phyloP scores from a whole-genome alignment of 202 grass and related monocot species.

The Setaria viridis region DNA sequence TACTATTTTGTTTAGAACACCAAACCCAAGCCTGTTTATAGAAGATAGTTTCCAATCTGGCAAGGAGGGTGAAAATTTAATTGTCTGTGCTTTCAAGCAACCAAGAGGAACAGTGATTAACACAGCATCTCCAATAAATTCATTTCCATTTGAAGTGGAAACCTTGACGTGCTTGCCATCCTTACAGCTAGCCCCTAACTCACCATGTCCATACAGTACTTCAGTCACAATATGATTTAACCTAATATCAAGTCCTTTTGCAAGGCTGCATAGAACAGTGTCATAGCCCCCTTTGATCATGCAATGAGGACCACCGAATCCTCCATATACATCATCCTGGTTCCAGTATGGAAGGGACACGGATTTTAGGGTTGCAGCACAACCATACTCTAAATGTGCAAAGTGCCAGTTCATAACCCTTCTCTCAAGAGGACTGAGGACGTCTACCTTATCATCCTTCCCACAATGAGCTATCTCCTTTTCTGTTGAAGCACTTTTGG shows the following conservation, averaged over 20 bases:
- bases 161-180: conserved; percentile 66
- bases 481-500: conserved; percentile 47
- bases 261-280: conserved; percentile 78
- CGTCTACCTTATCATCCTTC: conserved; percentile 56
- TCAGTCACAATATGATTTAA: conserved; percentile 82
- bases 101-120: conserved; percentile 98
- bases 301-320: conserved; percentile 96
- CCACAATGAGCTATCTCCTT: conserved; percentile 50
- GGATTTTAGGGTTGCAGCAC: conserved; percentile 90
- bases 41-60: conserved; percentile 91
- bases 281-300: conserved; percentile 99
- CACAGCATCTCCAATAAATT: conserved; percentile 86
- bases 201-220: conserved; percentile 60
- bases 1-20: conserved; percentile 92
- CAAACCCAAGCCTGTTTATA: conserved; percentile 92
- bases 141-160: conserved; percentile 74
- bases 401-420: conserved; percentile 99
- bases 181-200: conserved; percentile 44
- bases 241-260: conserved; percentile 82
- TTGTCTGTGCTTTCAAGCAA: conserved; percentile 85
- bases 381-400: conserved; percentile 97
- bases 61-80: conserved; percentile 91
- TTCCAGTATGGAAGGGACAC: conserved; percentile 99
- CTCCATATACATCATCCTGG: conserved; percentile 98
- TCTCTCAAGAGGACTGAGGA: conserved; percentile 86